Percentiles rank a stretch among this genome's conserved stretches.
Evolutionary conservation across 2,329 filamentous ascomycete species (phyloP).

Genomic region (Fusarium sambucinum): DNA sequence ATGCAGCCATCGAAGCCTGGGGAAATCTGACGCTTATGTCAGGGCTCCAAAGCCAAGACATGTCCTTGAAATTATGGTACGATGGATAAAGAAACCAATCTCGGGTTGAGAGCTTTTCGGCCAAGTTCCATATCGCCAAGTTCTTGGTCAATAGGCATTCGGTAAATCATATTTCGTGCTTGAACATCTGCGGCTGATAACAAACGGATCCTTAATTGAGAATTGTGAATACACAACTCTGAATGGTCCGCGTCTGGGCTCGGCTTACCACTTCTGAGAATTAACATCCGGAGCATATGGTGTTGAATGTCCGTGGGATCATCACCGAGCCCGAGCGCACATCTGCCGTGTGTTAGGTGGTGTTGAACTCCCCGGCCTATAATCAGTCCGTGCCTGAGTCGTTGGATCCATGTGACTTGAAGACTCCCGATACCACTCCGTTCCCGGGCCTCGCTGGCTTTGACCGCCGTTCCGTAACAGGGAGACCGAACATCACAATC

Average conservation of each 20-base stretch:
- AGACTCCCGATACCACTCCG: conserved; percentile 9
- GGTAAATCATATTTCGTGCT: background rate
- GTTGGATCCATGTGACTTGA: conserved; percentile 4
- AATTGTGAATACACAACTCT: background rate
- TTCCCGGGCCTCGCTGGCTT: conserved; percentile 16
- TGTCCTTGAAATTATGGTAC: conserved; percentile 25
- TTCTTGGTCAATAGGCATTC: background rate
- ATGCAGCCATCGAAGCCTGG: conserved; percentile 32
- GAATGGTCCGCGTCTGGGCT: conserved; percentile 15
- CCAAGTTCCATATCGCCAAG: conserved; percentile 35
- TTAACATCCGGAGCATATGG: conserved; percentile 8
- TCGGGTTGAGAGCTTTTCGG: conserved; percentile 29
- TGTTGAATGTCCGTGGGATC: conserved; percentile 1
- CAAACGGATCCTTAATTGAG: background rate
- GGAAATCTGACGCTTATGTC: conserved; percentile 34
- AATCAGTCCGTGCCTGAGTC: conserved; percentile 4
- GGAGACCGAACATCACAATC: conserved; percentile 8
- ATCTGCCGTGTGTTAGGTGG: conserved; percentile 20
- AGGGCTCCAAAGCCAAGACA: conserved; percentile 27
- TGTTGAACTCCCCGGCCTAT: conserved; percentile 19
- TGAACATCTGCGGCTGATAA: conserved; percentile 11
- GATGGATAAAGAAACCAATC: conserved; percentile 5
- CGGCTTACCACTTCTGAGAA: conserved; percentile 18
- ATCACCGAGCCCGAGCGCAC: conserved; percentile 32
- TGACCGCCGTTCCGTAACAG: conserved; percentile 35